phyloP scores from a whole-genome alignment of 2,329 filamentous ascomycete genomes.

The Zasmidium cellare region DNA sequence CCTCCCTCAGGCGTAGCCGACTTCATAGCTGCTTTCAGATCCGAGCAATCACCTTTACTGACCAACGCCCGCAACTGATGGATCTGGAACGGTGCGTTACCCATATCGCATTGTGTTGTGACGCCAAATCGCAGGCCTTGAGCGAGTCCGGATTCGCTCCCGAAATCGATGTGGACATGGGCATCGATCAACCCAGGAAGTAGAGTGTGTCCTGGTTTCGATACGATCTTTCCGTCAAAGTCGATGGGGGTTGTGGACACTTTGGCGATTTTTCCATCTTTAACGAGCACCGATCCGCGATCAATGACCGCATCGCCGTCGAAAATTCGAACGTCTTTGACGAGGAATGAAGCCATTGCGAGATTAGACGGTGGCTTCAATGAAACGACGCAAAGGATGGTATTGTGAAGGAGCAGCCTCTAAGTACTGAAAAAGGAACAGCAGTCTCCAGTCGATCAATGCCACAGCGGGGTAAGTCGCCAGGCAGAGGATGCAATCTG shows the following conservation, averaged over 20 bases:
- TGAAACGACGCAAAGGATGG: too few species aligned
- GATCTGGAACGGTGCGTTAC: neutral
- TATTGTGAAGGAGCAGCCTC: too few species aligned
- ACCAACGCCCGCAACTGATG: neutral
- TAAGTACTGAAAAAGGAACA: too few species aligned
- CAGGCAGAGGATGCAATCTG: too few species aligned
- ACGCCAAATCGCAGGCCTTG: neutral
- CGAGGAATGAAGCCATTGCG: slow-evolving; percentile 35
- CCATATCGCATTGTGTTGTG: neutral
- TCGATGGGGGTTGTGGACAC: slow-evolving; percentile 7
- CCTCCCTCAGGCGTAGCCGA: neutral
- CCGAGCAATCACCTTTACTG: neutral
- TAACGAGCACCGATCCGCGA: slow-evolving; percentile 40
- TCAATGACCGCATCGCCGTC: slow-evolving; percentile 42
- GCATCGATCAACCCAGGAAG: slow-evolving; percentile 51
- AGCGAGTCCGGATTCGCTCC: slow-evolving; percentile 23
- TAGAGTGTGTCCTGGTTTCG: slow-evolving; percentile 45
- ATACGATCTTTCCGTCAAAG: slow-evolving; percentile 30
- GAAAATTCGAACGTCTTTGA: slow-evolving; percentile 45
- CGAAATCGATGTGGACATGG: slow-evolving; percentile 47
- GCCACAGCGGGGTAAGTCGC: too few species aligned
- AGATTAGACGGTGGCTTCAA: too few species aligned
- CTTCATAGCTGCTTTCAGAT: neutral
- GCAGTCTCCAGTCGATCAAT: too few species aligned
- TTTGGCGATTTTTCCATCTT: slow-evolving; percentile 39